Evolutionary conservation across 345 rosid species (phyloP).

Genomic region (Brassica juncea): DNA sequence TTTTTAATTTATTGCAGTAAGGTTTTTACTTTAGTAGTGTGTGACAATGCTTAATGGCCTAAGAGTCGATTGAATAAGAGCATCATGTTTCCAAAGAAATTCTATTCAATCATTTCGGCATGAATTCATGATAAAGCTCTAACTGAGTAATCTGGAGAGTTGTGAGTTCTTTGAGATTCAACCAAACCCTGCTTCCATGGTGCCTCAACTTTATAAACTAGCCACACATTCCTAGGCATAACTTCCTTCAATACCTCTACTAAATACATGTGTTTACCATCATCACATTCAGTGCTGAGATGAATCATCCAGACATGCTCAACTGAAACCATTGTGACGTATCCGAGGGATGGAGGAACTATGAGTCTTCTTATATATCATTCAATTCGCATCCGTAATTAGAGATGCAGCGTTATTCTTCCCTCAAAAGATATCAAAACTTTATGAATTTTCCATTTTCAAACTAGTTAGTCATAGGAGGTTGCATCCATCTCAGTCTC

Average conservation of each 20-base stretch:
- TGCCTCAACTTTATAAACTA: conserved; percentile 60
- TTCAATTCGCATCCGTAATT: no score
- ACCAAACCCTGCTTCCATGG: neutral
- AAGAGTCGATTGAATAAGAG: conserved; percentile 28
- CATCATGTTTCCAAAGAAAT: neutral
- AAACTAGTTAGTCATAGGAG: neutral
- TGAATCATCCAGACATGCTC: no score
- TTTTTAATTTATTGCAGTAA: conserved; percentile 11
- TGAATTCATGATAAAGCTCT: neutral
- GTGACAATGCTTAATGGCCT: conserved; percentile 10
- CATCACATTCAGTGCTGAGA: neutral
- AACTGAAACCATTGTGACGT: no score
- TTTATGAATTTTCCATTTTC: neutral
- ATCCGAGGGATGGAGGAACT: no score
- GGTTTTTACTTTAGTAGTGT: neutral
- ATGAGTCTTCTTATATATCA: no score
- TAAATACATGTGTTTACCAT: no score
- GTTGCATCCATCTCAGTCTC: neutral
- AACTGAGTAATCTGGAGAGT: neutral
- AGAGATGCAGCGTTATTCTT: no score
- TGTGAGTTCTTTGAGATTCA: neutral
- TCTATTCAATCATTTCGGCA: neutral
- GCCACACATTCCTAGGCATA: conserved; percentile 72
- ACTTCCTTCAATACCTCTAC: conserved; percentile 27
- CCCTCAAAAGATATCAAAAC: no score